Evolutionary conservation across 768 basidiomycete species (phyloP).

Genomic region (Collybiopsis luxurians): DNA sequence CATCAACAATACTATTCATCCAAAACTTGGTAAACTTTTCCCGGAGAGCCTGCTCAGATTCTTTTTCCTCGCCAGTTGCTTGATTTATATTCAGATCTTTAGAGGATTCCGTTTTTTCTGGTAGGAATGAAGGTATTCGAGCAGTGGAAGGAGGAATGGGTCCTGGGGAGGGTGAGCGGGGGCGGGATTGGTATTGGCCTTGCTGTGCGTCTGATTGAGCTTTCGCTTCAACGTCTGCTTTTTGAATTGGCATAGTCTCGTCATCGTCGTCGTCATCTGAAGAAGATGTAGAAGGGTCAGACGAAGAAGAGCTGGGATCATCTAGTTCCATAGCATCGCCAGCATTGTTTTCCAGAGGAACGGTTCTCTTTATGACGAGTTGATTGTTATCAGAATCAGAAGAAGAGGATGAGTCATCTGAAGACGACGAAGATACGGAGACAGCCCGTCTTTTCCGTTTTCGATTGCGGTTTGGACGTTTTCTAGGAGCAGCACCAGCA

Average conservation of each 20-base stretch:
- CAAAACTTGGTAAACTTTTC: constrained; percentile 79
- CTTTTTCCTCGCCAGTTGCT: constrained; percentile 24
- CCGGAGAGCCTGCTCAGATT: constrained; percentile 54
- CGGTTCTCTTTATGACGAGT: constrained; percentile 1
- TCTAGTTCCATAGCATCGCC: neutral
- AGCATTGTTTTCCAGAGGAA: neutral
- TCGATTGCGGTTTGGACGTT: constrained; percentile 41
- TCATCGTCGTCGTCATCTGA: constrained; percentile 12
- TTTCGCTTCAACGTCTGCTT: too few species aligned
- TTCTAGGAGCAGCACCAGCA: constrained; percentile 35
- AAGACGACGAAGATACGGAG: constrained; percentile 40
- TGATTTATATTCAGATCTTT: constrained; percentile 14
- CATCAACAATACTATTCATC: constrained; percentile 82
- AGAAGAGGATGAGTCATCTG: constrained; percentile 28
- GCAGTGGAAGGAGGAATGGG: constrained; percentile 42
- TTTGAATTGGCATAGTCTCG: too few species aligned
- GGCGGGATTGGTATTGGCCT: constrained; percentile 9
- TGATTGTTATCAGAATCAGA: constrained; percentile 18
- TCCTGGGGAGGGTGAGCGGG: constrained; percentile 34
- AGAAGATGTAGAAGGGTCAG: constrained; percentile 19
- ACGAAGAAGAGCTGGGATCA: constrained; percentile 7
- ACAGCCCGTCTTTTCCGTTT: constrained; percentile 53
- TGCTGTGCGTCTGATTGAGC: neutral
- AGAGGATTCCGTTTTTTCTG: too few species aligned
- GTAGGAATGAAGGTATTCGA: constrained; percentile 58